Evolutionary conservation across 441 rosid genomes (phyloP).

Genomic region (Gossypium laxum): DNA sequence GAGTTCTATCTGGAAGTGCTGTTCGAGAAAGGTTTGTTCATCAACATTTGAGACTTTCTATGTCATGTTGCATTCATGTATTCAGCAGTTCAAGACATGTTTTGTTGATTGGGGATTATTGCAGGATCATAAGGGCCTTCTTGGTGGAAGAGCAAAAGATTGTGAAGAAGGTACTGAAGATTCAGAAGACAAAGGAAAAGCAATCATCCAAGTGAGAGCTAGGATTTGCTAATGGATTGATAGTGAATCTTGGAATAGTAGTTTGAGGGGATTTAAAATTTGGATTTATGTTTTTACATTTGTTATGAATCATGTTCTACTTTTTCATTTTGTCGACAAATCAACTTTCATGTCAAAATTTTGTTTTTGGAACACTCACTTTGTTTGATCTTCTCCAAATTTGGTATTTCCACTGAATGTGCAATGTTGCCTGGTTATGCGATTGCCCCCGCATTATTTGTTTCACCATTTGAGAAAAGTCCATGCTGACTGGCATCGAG

Average conservation of each 20-base stretch:
- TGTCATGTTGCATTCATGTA: neutral
- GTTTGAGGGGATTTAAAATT: constrained; percentile 1
- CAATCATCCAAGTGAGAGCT: constrained; percentile 17
- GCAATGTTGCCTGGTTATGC: no score
- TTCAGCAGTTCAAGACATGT: neutral
- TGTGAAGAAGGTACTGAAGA: constrained; percentile 51
- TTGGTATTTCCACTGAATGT: constrained; percentile 3
- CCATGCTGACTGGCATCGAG: no score
- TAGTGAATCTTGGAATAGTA: constrained; percentile 21
- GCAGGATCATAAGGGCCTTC: constrained; percentile 49
- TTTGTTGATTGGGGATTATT: neutral
- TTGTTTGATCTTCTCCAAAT: constrained; percentile 11
- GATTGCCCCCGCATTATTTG: no score
- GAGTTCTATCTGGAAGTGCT: constrained; percentile 17
- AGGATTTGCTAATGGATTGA: constrained; percentile 15
- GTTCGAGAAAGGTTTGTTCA: constrained; percentile 15
- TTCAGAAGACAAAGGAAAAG: constrained; percentile 56
- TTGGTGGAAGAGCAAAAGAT: constrained; percentile 31
- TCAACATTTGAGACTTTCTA: neutral
- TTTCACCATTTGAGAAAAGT: no score
- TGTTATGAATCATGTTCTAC: constrained; percentile 22
- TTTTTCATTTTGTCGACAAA: constrained; percentile 23
- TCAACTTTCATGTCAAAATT: constrained; percentile 22
- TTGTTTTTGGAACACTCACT: constrained; percentile 16
- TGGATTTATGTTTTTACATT: constrained; percentile 5